These are phyloP conservation scores for Candida germanica DNA, from an alignment of 805 yeast species.

Conservation along the genomic window DNA sequence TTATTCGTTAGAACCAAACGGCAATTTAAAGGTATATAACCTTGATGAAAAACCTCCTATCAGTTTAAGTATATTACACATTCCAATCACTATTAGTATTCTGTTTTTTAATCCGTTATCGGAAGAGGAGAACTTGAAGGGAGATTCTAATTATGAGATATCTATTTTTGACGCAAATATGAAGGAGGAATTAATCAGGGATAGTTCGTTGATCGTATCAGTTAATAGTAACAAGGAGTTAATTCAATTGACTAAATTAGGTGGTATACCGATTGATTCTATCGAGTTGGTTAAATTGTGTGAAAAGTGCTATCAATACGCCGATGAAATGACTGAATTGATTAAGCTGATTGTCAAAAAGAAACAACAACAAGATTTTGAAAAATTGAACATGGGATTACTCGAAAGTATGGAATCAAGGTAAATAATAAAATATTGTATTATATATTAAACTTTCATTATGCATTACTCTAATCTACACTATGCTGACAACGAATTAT, in stretches of 20 bases:
- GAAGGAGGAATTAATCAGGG: slow-evolving; percentile 72
- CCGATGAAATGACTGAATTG: slow-evolving; percentile 59
- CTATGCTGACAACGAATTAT: slow-evolving; percentile 6
- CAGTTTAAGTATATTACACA: slow-evolving; percentile 77
- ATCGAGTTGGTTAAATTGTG: slow-evolving; percentile 64
- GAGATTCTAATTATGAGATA: slow-evolving; percentile 57
- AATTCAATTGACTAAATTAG: slow-evolving; percentile 86
- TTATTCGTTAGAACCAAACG: slow-evolving; percentile 40
- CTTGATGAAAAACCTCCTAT: slow-evolving; percentile 82
- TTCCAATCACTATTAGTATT: slow-evolving; percentile 87
- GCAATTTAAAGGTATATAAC: slow-evolving; percentile 57
- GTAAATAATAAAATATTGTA: background rate
- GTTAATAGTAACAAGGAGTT: slow-evolving; percentile 86
- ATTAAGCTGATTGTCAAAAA: slow-evolving; percentile 54
- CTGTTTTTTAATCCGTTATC: slow-evolving; percentile 74
- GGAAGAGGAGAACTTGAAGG: slow-evolving; percentile 67
- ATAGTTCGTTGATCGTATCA: slow-evolving; percentile 81
- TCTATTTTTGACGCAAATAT: slow-evolving; percentile 72
- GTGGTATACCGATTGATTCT: slow-evolving; percentile 84
- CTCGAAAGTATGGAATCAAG: slow-evolving; percentile 5
- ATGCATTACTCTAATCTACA: slow-evolving; percentile 9
- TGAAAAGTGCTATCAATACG: slow-evolving; percentile 60
- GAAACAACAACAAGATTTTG: slow-evolving; percentile 51
- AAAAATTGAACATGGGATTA: slow-evolving; percentile 11
- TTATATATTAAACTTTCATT: slow-evolving; percentile 1